A percentile compares a stretch with the other conserved stretches of the same genome.
Conservation (phyloP, 305 asterid genomes). For the Fraxinus angustifolia region DNA sequence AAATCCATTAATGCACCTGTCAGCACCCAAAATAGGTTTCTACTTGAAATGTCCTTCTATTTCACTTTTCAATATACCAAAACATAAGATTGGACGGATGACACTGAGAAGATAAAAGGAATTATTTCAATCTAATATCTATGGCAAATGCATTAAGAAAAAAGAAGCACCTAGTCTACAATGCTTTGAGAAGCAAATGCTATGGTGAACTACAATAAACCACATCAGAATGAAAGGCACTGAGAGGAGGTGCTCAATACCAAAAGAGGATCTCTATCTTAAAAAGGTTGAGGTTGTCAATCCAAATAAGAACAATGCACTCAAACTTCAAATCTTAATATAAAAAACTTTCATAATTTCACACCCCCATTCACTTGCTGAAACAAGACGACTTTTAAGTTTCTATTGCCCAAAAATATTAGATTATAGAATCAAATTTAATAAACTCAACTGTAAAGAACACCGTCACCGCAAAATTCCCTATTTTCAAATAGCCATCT, state of each 20-base stretch:
- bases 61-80: neutral
- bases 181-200: neutral
- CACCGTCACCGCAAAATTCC: too few species aligned
- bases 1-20: neutral
- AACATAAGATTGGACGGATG: neutral
- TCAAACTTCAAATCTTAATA: neutral
- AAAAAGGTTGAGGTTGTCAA: neutral
- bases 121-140: neutral
- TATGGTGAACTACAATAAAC: neutral
- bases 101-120: neutral
- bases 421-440: neutral
- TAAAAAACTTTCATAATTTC: neutral
- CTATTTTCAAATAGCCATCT: too few species aligned
- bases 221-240: neutral
- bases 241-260: neutral
- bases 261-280: neutral
- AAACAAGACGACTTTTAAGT: neutral
- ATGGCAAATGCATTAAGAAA: neutral
- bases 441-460: too few species aligned
- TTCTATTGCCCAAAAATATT: neutral
- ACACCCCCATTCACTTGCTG: neutral
- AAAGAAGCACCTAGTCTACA: neutral
- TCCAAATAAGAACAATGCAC: neutral
- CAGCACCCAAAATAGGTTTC: neutral
- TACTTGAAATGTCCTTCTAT: neutral